Evolutionary conservation across 2,329 filamentous ascomycete genomes (phyloP).

Genomic region (Verticillium klebahnii): DNA sequence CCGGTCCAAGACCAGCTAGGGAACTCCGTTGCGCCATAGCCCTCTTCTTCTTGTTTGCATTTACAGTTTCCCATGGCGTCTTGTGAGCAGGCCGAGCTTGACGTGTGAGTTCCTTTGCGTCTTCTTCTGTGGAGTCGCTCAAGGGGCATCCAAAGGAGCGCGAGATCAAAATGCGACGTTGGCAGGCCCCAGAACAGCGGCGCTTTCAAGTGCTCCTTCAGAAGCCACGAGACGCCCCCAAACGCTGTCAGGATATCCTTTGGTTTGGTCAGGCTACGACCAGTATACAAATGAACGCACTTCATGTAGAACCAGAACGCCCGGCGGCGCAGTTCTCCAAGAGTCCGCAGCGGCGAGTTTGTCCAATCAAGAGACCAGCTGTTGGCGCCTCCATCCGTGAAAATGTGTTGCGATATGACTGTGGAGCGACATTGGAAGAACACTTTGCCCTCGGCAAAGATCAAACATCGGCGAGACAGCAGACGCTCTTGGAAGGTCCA

Average conservation of each 20-base stretch:
- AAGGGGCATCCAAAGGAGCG: constrained; percentile 25
- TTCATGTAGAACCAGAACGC: constrained; percentile 24
- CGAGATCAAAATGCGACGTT: constrained; percentile 26
- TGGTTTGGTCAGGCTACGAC: constrained; percentile 17
- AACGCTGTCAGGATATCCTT: constrained; percentile 28
- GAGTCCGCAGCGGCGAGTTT: constrained; percentile 20
- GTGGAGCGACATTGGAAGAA: constrained; percentile 20
- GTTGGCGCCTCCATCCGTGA: too few relatives aligned
- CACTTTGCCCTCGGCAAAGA: constrained; percentile 22
- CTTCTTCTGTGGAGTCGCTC: neutral
- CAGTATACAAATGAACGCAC: constrained; percentile 23
- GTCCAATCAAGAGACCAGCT: constrained; percentile 23
- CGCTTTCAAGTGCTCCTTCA: constrained; percentile 17
- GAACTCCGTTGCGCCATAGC: constrained; percentile 12
- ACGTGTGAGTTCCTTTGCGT: too few relatives aligned
- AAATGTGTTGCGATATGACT: constrained; percentile 1
- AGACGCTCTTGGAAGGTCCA: constrained; percentile 39
- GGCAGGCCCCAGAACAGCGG: constrained; percentile 24
- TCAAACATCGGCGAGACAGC: constrained; percentile 29
- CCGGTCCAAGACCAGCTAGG: constrained; percentile 31
- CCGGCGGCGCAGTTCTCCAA: constrained; percentile 18
- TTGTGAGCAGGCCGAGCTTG: neutral
- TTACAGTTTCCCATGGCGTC: neutral
- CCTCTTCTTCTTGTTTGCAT: neutral
- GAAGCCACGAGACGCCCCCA: constrained; percentile 21